A percentile compares a stretch with the other conserved stretches of the same genome.
phyloP scores from a whole-genome alignment of 1,139 yeast genomes.

The Yamadazyma songkhlaensis region DNA sequence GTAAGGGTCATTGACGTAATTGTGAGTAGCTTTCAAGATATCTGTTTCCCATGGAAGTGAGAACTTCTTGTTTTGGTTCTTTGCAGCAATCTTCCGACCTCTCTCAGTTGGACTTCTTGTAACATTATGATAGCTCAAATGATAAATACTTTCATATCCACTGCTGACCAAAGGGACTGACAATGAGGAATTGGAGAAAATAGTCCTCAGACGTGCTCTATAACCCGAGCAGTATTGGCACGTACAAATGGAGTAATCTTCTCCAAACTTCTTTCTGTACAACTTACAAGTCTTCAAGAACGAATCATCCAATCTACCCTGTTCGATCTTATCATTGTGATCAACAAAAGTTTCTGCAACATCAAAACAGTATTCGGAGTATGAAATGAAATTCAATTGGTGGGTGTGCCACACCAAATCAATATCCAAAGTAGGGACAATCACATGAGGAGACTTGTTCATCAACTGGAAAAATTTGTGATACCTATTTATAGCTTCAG shows the following conservation, averaged over 20 bases:
- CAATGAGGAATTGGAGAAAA: neutral
- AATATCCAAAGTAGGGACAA: conserved; percentile 40
- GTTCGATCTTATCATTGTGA: conserved; percentile 19
- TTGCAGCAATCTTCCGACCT: neutral
- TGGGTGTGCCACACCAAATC: conserved; percentile 45
- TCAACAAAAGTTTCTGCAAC: conserved; percentile 12
- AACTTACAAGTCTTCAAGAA: conserved; percentile 14
- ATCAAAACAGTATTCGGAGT: conserved; percentile 19
- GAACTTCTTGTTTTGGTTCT: neutral
- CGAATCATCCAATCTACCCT: conserved; percentile 10
- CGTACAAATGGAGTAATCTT: conserved; percentile 15
- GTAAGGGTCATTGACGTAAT: conserved; percentile 1
- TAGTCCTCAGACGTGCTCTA: conserved; percentile 1
- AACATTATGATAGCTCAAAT: conserved; percentile 2
- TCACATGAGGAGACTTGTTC: conserved; percentile 8
- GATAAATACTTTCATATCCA: neutral
- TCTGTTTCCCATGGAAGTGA: conserved; percentile 2
- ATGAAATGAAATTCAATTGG: conserved; percentile 24
- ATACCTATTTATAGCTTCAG: conserved; percentile 23
- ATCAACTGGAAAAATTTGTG: conserved; percentile 22
- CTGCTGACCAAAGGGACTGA: neutral
- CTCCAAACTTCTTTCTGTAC: conserved; percentile 10
- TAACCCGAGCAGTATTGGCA: conserved; percentile 10
- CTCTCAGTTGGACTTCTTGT: neutral
- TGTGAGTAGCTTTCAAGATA: neutral